Evolutionary conservation across 108 stramenopile species (phyloP).

Genomic region (Cyclotella cryptica): DNA sequence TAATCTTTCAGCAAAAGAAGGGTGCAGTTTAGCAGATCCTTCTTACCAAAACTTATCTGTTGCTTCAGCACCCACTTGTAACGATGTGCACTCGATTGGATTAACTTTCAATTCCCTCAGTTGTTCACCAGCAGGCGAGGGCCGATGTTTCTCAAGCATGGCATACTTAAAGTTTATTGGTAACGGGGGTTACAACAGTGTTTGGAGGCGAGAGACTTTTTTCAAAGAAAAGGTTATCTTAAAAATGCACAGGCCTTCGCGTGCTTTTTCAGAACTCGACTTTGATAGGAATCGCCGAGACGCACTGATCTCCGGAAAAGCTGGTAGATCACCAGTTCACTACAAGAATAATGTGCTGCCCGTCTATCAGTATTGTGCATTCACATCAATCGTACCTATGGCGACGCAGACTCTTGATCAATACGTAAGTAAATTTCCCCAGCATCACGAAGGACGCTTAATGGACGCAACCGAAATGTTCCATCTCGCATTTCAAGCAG

Average conservation of each 20-base stretch:
- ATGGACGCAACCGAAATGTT: conserved; percentile 15
- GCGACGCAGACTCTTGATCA: conserved; percentile 18
- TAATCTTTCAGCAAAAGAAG: not conserved
- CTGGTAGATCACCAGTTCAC: not conserved
- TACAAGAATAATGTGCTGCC: conserved; percentile 11
- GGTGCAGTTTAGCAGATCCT: not conserved
- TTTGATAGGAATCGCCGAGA: conserved; percentile 17
- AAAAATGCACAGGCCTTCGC: not conserved
- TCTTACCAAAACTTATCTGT: not conserved
- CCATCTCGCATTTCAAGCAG: conserved; percentile 20
- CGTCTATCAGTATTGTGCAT: conserved; percentile 22
- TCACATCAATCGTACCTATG: conserved; percentile 21
- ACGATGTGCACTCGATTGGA: conserved; percentile 8
- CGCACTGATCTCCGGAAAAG: conserved; percentile 12
- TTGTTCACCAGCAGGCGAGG: not conserved
- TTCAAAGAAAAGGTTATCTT: not conserved
- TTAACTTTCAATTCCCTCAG: not conserved
- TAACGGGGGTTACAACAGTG: not conserved
- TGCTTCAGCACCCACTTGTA: not conserved
- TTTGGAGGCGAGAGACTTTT: not conserved
- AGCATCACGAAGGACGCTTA: not conserved
- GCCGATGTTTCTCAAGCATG: not conserved
- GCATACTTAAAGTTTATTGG: not conserved
- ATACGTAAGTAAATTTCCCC: conserved; percentile 11
- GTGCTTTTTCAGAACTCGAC: not conserved